These are phyloP conservation scores for Syncephalastrum contaminatum DNA, from an alignment of 371 early-diverging fungal species.

Conservation along the genomic window DNA sequence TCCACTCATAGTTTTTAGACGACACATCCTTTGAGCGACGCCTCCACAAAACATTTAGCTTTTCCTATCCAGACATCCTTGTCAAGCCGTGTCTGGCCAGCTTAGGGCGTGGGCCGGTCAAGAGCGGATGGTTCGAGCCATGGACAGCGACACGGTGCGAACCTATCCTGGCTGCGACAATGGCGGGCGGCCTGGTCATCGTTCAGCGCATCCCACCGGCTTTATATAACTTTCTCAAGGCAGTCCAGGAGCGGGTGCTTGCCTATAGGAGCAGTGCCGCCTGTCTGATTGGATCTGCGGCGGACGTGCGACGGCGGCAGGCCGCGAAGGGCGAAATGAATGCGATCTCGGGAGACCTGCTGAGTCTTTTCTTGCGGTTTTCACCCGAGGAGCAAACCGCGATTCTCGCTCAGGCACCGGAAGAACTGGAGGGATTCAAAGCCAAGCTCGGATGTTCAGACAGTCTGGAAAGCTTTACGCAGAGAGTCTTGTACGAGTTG, in stretches of 20 bases:
- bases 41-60: constrained; percentile 24
- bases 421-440: too few relatives aligned
- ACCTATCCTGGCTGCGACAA: constrained; percentile 30
- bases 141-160: not conserved
- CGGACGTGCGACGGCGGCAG: constrained; percentile 29
- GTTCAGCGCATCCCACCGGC: constrained; percentile 20
- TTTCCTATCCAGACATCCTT: constrained; percentile 37
- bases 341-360: constrained; percentile 32
- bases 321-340: constrained; percentile 19
- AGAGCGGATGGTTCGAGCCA: not conserved
- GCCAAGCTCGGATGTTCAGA: too few relatives aligned
- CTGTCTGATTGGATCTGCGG: constrained; percentile 21
- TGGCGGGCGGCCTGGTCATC: constrained; percentile 31
- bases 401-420: not conserved
- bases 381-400: constrained; percentile 3
- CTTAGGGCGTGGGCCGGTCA: too few relatives aligned
- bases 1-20: constrained; percentile 2
- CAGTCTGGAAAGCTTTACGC: too few relatives aligned
- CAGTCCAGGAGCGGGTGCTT: constrained; percentile 23
- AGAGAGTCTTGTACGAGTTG: not conserved
- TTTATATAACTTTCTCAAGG: constrained; percentile 14
- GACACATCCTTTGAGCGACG: constrained; percentile 26
- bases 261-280: constrained; percentile 18
- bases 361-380: constrained; percentile 13
- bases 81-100: constrained; percentile 18